Evolutionary conservation across 2,329 filamentous ascomycete species (phyloP), one percentile per base, ranked within the genome.

Genomic region (Ciborinia camelliae): DNA sequence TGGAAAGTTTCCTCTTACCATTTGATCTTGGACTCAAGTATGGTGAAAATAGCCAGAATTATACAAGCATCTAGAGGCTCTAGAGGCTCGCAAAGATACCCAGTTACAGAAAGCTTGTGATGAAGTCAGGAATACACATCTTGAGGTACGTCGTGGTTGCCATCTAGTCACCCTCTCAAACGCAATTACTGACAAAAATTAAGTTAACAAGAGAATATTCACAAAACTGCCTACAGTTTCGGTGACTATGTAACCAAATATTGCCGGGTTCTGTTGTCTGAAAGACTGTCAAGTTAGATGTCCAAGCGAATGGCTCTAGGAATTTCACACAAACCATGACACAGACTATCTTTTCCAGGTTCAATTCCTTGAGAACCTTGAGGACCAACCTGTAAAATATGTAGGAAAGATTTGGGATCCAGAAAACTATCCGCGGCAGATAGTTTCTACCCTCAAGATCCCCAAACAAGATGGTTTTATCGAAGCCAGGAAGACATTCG

Each of bases 211-310:
- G 72, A 35, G 73, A 79, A 64, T 81, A 82, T 72, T 79, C 78
- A 0, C 80, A 82, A 69, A 69, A 78, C 76, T 18, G 78, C 81
- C 0, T 81, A 81, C 68, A 78, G 79, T 28, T 82, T 79, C 66
- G 80, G 80, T 26, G 75, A 79, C 59, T 80, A 80, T 65, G 76
- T 82, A 2, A 75, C 77, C 59, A 83, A 82, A 67, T 81, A 81
- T 67, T 76, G 76, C 61, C 75, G 82, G 35, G 76, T 80, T 7
- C 81, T 80, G 0, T 76, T 73, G 18, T 72, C 73, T 45, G 74
- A 76, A 23, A 81, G 64, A 76, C 72, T 0, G 74, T 78, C 43
- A 76, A 77, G 45, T 73, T 74, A 3, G 72, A 77, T 7, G 67
- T 65, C 1, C 67, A 20, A 75, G 77, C 59, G 69, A 74, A 51